Conservation (phyloP, 208 protist genomes). For the Angomonas ambiguus region DNA sequence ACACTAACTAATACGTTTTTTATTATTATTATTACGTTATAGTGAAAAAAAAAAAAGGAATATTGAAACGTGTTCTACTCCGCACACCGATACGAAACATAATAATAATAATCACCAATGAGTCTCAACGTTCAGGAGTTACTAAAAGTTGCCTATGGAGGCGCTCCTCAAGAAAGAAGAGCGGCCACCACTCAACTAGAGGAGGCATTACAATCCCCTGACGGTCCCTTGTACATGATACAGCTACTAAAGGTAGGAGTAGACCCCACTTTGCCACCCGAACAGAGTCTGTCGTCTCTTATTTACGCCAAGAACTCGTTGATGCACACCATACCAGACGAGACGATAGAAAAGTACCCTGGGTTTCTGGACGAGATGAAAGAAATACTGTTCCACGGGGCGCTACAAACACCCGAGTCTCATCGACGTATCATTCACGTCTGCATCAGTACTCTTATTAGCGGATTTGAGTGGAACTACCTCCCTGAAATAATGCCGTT, state of each 20-base stretch:
- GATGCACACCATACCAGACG: slow-evolving; percentile 50
- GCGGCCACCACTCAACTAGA: slow-evolving; percentile 60
- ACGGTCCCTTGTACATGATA: slow-evolving; percentile 50
- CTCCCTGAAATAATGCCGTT: slow-evolving; percentile 63
- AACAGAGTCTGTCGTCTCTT: slow-evolving; percentile 74
- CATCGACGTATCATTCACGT: slow-evolving; percentile 65
- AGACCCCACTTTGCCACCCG: slow-evolving; percentile 32
- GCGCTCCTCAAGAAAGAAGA: slow-evolving; percentile 67
- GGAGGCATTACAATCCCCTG: slow-evolving; percentile 31
- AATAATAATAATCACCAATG: too few relatives aligned
- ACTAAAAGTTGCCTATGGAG: slow-evolving; percentile 71
- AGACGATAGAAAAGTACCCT: slow-evolving; percentile 25
- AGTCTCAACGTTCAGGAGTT: slow-evolving; percentile 56
- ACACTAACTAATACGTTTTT: too few relatives aligned
- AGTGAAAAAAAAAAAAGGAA: too few relatives aligned
- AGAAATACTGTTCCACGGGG: slow-evolving; percentile 52
- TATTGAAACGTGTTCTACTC: too few relatives aligned
- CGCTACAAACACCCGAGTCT: slow-evolving; percentile 40
- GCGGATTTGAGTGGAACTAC: slow-evolving; percentile 79
- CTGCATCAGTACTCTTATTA: slow-evolving; percentile 60
- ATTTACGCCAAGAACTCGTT: slow-evolving; percentile 85
- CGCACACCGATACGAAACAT: too few relatives aligned
- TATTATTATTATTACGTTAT: too few relatives aligned
- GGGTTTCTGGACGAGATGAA: slow-evolving; percentile 56
- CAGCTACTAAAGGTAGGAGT: slow-evolving; percentile 53